These are phyloP conservation scores for Pseudohyphozyma bogoriensis DNA, from an alignment of 768 basidiomycete genomes.

Conservation along the genomic window DNA sequence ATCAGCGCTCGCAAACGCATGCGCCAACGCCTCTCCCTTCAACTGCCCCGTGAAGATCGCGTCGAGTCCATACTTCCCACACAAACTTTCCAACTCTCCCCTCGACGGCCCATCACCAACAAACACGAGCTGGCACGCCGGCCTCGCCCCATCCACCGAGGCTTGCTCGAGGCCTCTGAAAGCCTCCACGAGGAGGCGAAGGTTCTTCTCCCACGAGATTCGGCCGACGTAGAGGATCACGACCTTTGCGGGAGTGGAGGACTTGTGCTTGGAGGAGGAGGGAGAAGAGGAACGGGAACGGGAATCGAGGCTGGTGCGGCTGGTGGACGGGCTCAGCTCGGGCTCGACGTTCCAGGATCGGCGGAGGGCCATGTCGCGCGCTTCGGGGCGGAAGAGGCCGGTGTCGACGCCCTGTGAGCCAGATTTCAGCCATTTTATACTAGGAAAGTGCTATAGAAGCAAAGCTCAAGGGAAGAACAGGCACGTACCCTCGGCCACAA, in stretches of 20 bases:
- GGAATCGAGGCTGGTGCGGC: not conserved
- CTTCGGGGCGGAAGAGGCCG: slow-evolving; percentile 36
- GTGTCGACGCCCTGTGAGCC: slow-evolving; percentile 37
- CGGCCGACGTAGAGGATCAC: slow-evolving; percentile 41
- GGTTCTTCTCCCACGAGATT: slow-evolving; percentile 45
- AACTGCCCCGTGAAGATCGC: slow-evolving; percentile 41
- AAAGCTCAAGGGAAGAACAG: fast-evolving
- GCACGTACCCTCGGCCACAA: slow-evolving; percentile 39
- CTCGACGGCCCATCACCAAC: slow-evolving; percentile 43
- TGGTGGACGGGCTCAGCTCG: not conserved
- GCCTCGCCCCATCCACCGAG: not conserved
- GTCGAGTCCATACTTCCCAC: slow-evolving; percentile 35
- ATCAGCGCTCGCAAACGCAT: slow-evolving; percentile 43
- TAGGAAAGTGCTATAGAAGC: no score
- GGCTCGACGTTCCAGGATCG: slow-evolving; percentile 34
- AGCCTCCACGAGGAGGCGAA: slow-evolving; percentile 41
- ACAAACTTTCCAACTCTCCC: slow-evolving; percentile 36
- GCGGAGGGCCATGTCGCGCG: slow-evolving; percentile 34
- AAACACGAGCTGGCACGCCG: slow-evolving; percentile 37
- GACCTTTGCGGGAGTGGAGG: slow-evolving; percentile 9
- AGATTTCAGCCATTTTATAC: not conserved
- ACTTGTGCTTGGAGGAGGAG: slow-evolving; percentile 2
- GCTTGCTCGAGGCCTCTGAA: slow-evolving; percentile 33
- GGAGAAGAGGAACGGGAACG: slow-evolving; percentile 8
- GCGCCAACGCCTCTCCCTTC: slow-evolving; percentile 39